phyloP scores from a whole-genome alignment of 2,329 filamentous ascomycete genomes.

The Fusarium sp. region DNA sequence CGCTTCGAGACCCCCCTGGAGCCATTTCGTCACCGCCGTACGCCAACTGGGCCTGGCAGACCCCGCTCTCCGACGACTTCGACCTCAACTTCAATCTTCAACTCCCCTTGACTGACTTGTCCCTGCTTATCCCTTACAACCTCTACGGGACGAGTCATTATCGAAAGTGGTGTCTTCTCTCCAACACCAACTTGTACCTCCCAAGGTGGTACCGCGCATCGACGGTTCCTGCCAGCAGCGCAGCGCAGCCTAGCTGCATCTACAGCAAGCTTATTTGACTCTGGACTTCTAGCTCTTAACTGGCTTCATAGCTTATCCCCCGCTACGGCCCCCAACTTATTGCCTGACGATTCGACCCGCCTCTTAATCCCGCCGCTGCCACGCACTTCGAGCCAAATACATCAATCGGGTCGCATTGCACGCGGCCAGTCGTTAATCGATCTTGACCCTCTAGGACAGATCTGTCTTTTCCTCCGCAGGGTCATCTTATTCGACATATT shows the following conservation, averaged over 20 bases:
- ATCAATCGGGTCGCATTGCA: constrained; percentile 49
- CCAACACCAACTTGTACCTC: neutral
- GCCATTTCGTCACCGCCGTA: constrained; percentile 45
- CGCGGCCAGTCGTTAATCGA: constrained; percentile 42
- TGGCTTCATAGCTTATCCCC: constrained; percentile 25
- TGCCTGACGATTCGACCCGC: constrained; percentile 36
- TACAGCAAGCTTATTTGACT: constrained; percentile 24
- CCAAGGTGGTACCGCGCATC: neutral
- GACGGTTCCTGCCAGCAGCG: constrained; percentile 22
- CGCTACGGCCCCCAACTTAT: constrained; percentile 41
- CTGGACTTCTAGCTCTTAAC: constrained; percentile 18
- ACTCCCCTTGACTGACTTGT: constrained; percentile 28
- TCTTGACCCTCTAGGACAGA: constrained; percentile 23
- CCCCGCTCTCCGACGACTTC: constrained; percentile 41
- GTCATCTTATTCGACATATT: constrained; percentile 15
- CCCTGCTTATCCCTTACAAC: constrained; percentile 23
- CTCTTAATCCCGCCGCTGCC: constrained; percentile 29
- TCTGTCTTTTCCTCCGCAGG: constrained; percentile 15
- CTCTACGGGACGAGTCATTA: constrained; percentile 6
- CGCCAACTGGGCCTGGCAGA: constrained; percentile 38
- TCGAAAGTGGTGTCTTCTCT: constrained; percentile 8
- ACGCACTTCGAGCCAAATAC: constrained; percentile 34
- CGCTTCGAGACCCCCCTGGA: constrained; percentile 27
- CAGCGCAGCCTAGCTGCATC: constrained; percentile 28
- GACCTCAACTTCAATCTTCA: constrained; percentile 20